Conservation (phyloP, 148 eudicot species). For the Silene uniflora region DNA sequence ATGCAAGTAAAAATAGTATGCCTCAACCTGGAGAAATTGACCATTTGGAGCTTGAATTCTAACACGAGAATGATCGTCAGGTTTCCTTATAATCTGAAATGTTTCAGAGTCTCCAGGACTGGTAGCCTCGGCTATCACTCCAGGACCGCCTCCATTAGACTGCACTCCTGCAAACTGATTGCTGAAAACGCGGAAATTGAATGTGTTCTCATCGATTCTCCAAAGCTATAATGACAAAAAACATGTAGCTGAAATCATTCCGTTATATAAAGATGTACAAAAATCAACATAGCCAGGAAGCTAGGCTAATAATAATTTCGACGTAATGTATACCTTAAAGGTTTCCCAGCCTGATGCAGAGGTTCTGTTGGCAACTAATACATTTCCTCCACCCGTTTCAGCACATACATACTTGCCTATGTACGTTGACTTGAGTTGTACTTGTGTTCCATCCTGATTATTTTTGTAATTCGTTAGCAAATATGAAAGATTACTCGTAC, state of each 20-base stretch:
- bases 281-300: neutral
- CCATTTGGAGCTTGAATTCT: slow-evolving; percentile 52
- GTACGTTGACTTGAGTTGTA: slow-evolving; percentile 52
- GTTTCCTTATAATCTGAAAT: slow-evolving; percentile 40
- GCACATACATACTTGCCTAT: slow-evolving; percentile 48
- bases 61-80: slow-evolving; percentile 21
- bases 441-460: slow-evolving; percentile 59
- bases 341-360: slow-evolving; percentile 74
- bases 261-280: neutral
- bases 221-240: slow-evolving; percentile 40
- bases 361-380: slow-evolving; percentile 49
- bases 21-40: slow-evolving; percentile 42
- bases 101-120: slow-evolving; percentile 32
- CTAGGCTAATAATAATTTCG: neutral
- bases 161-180: slow-evolving; percentile 51
- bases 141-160: slow-evolving; percentile 21
- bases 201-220: slow-evolving; percentile 60
- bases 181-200: slow-evolving; percentile 60
- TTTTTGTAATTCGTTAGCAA: no score
- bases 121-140: slow-evolving; percentile 35
- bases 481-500: no score
- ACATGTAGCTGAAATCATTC: neutral
- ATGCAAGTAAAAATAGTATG: no score
- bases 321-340: slow-evolving; percentile 35
- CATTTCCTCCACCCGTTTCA: slow-evolving; percentile 58